Conservation (phyloP, 1,284 basidiomycete genomes). For the Blastosporella zonata region DNA sequence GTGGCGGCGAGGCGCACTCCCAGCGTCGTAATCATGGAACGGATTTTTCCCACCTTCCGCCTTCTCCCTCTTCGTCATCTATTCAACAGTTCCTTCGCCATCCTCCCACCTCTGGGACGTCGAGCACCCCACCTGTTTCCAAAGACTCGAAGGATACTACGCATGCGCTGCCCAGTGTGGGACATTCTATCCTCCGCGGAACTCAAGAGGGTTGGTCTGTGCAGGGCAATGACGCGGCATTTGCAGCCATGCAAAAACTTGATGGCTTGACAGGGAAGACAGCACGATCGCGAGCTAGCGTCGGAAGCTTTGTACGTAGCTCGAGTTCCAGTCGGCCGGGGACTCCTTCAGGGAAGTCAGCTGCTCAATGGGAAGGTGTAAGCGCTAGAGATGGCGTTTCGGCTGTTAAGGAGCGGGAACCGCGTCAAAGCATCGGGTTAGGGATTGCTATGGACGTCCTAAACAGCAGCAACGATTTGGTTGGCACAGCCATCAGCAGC, state of each 20-base stretch:
- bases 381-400: conserved; percentile 36
- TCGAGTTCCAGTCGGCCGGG: conserved; percentile 70
- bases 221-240: conserved; percentile 83
- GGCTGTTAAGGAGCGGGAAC: conserved; percentile 41
- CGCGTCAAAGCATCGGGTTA: conserved; percentile 36
- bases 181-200: conserved; percentile 75
- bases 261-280: conserved; percentile 85
- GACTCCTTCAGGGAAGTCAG: conserved; percentile 61
- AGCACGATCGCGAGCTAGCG: conserved; percentile 61
- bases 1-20: conserved; percentile 48
- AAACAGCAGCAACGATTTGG: conserved; percentile 37
- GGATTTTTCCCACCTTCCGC: conserved; percentile 88
- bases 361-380: conserved; percentile 67
- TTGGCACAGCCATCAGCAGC: conserved; percentile 43
- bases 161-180: conserved; percentile 62
- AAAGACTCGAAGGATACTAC: conserved; percentile 45
- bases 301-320: conserved; percentile 60
- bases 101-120: conserved; percentile 42
- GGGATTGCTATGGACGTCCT: conserved; percentile 31
- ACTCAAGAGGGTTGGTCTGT: conserved; percentile 84
- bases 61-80: conserved; percentile 81
- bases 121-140: conserved; percentile 43
- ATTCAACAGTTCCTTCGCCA: conserved; percentile 80
- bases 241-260: conserved; percentile 88
- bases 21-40: conserved; percentile 59